Evolutionary conservation across 202 grass and related monocot genomes (phyloP).

Genomic region (Musa balbisiana): DNA sequence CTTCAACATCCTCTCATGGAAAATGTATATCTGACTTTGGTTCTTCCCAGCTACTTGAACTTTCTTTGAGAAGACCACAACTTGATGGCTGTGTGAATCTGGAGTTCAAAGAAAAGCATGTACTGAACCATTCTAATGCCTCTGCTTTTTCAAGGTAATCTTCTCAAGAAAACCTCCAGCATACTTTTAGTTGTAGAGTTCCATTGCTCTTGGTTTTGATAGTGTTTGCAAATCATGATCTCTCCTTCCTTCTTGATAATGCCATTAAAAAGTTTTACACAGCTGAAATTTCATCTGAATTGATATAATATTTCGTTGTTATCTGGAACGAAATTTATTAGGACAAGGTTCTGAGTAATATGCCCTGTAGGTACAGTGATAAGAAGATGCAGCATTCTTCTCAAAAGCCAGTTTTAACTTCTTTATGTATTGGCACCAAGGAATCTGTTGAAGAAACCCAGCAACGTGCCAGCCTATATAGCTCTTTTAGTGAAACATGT

Average conservation of each 20-base stretch:
- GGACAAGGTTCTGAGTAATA: conserved; percentile 13
- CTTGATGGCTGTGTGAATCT: conserved; percentile 41
- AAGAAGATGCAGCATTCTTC: conserved; percentile 46
- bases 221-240: neutral
- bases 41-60: conserved; percentile 32
- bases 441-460: conserved; percentile 31
- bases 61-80: conserved; percentile 29
- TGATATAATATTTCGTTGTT: neutral
- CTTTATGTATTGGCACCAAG: conserved; percentile 19
- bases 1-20: conserved; percentile 31
- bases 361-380: conserved; percentile 63
- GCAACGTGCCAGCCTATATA: neutral
- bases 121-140: conserved; percentile 76
- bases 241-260: neutral
- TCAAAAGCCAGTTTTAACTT: conserved; percentile 32
- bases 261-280: neutral
- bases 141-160: conserved; percentile 87
- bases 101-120: conserved; percentile 47
- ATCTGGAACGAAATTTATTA: conserved; percentile 8
- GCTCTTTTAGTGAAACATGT: neutral
- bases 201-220: neutral
- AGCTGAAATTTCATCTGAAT: neutral
- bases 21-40: conserved; percentile 31
- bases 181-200: neutral
- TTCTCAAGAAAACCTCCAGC: neutral